Percentiles rank a stretch among this genome's conserved stretches.
phyloP scores from a whole-genome alignment of 805 yeast species.

The Candida chauliodis region DNA sequence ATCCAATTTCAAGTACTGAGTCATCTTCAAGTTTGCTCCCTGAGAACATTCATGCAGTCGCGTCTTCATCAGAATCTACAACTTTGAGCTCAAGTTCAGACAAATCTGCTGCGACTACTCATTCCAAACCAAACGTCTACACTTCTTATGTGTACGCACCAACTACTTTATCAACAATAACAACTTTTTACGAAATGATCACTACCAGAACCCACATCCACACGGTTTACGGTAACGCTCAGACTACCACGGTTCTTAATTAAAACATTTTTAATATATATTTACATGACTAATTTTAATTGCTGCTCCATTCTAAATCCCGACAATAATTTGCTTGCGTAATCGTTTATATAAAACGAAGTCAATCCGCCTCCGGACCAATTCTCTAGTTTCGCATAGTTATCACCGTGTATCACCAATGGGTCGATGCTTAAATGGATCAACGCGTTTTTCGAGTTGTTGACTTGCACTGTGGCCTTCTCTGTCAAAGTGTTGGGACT shows the following conservation, averaged over 20 bases:
- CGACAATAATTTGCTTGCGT: conserved; percentile 17
- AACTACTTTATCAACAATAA: conserved; percentile 8
- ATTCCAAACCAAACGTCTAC: not conserved
- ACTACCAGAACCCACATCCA: conserved; percentile 8
- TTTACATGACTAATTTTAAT: conserved; percentile 5
- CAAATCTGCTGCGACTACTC: not conserved
- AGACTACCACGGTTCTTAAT: conserved; percentile 6
- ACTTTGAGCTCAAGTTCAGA: not conserved
- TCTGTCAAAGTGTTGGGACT: conserved; percentile 46
- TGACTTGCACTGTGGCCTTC: conserved; percentile 45
- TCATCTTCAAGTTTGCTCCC: not conserved
- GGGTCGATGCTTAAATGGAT: conserved; percentile 40
- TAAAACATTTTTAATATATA: conserved; percentile 4
- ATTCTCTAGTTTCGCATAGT: conserved; percentile 24
- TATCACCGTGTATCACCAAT: conserved; percentile 19
- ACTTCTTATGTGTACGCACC: conserved; percentile 8
- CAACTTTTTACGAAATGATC: conserved; percentile 7
- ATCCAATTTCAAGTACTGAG: not conserved
- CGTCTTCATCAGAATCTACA: not conserved
- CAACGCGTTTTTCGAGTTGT: conserved; percentile 44
- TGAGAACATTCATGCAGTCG: too few species aligned
- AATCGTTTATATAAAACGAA: conserved; percentile 19
- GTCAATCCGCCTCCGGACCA: conserved; percentile 41
- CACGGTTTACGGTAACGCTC: conserved; percentile 10
- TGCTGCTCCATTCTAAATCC: conserved; percentile 22